phyloP scores from a whole-genome alignment of 2,329 filamentous ascomycete genomes.

The Pleurostoma richardsiae region DNA sequence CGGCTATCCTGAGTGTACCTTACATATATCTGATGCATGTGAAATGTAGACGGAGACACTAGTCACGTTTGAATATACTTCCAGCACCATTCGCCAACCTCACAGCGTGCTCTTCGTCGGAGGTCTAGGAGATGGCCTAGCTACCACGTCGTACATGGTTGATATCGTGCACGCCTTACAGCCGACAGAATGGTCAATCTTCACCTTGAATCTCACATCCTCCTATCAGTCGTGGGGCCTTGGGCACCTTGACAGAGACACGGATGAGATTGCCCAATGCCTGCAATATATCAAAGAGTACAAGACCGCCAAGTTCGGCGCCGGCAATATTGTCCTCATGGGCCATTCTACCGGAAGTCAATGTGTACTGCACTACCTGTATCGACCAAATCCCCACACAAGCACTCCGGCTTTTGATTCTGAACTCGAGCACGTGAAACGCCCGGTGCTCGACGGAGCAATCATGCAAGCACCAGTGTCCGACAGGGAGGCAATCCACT shows the following conservation, averaged over 20 bases:
- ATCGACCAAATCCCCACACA: slow-evolving; percentile 31
- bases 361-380: slow-evolving; percentile 59
- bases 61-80: slow-evolving; percentile 30
- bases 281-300: slow-evolving; percentile 22
- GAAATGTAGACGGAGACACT: slow-evolving; percentile 27
- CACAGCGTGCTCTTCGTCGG: slow-evolving; percentile 48
- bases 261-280: slow-evolving; percentile 26
- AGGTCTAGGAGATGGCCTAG: slow-evolving; percentile 45
- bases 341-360: slow-evolving; percentile 65
- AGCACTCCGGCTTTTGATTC: slow-evolving; percentile 13
- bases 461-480: slow-evolving; percentile 61
- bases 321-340: slow-evolving; percentile 55
- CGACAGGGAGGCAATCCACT: slow-evolving; percentile 49
- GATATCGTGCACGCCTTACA: slow-evolving; percentile 33
- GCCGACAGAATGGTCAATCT: slow-evolving; percentile 27
- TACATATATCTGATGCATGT: no score
- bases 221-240: slow-evolving; percentile 29
- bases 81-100: slow-evolving; percentile 19
- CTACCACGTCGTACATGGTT: slow-evolving; percentile 41
- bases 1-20: no score
- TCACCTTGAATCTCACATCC: slow-evolving; percentile 31
- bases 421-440: slow-evolving; percentile 21
- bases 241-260: slow-evolving; percentile 28
- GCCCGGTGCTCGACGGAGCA: slow-evolving; percentile 48
- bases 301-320: slow-evolving; percentile 23